Base-by-base conservation (phyloP, 495 filamentous ascomycete species). In the Hyaloscypha bicolor region DNA sequence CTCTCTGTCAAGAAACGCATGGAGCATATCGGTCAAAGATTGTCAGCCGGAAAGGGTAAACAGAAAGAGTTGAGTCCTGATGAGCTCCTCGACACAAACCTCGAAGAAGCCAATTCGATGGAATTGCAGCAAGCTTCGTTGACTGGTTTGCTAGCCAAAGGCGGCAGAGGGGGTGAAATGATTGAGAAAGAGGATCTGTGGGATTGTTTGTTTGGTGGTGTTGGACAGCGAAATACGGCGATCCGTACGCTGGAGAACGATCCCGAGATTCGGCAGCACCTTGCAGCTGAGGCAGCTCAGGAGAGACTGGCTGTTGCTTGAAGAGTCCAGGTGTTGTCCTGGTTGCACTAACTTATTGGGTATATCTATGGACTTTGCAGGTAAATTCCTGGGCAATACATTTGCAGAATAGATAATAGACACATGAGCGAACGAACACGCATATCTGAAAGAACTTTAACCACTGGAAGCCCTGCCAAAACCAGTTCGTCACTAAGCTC, bases 121-220 rank as follows among this genome's bases (percentile, higher is more conserved):
- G 92, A 97, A 77, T 77, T 97, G 72, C 84, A 95, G 77, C 82
- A 89, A 69, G 89, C 88, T 32, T 78, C 83, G 1, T 73, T 95
- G 14, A 78, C 81, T 6, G 87, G 85, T 72, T 70, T 97, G 66
- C 84, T 97, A 76, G 85, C 83, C 35, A 89, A 87, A 68, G 86
- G 88, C 2, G 79, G 84, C 25, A 86, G 83, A 1, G 88, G 88
- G n/a, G 94, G 94, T 8, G 94, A 98, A 75, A 75, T 90, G 56
- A 92, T 98, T 5, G 83, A 86, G 31, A 83, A 91, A 62, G 86
- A 90, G 48, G 94, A 97, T 77, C 76, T 98, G 32, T 97, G 93
- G 94, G 86, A 86, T 57, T 98, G 94, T 79, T 78, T 97, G 11
- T 97, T 97, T 81, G 89, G 89, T 60, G 67, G 64, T 21, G 53